Evolutionary conservation across 1,284 basidiomycete species (phyloP).

Genomic region (Marasmius sp.): DNA sequence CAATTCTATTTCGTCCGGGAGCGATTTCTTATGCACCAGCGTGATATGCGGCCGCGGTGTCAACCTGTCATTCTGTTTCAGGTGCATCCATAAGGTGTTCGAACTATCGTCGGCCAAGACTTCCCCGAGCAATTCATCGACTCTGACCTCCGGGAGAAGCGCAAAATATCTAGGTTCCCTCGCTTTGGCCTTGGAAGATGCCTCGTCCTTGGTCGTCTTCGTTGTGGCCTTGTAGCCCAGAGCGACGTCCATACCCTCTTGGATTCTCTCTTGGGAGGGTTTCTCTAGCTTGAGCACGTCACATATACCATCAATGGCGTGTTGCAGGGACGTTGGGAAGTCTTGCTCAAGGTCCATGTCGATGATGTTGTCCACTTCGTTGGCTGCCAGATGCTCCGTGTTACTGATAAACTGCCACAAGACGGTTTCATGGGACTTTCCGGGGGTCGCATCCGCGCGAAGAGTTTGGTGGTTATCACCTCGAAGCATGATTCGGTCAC

Average conservation of each 20-base stretch:
- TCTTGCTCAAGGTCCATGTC: constrained; percentile 61
- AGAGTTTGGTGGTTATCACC: constrained; percentile 87
- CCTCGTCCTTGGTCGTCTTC: constrained; percentile 33
- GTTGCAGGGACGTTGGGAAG: constrained; percentile 54
- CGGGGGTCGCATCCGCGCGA: constrained; percentile 47
- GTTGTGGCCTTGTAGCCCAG: constrained; percentile 49
- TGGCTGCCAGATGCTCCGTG: constrained; percentile 64
- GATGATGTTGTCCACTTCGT: constrained; percentile 66
- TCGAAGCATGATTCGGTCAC: constrained; percentile 70
- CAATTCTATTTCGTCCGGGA: constrained; percentile 46
- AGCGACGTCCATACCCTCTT: constrained; percentile 57
- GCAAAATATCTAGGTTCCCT: constrained; percentile 67
- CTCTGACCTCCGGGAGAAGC: constrained; percentile 71
- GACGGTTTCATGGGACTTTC: constrained; percentile 74
- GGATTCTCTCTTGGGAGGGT: constrained; percentile 58
- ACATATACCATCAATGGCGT: constrained; percentile 62
- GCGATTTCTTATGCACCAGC: constrained; percentile 70
- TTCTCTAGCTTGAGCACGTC: constrained; percentile 46
- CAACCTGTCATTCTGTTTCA: constrained; percentile 54
- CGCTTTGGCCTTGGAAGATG: constrained; percentile 31
- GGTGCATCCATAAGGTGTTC: constrained; percentile 46
- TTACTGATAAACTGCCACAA: constrained; percentile 78
- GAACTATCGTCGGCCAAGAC: constrained; percentile 32
- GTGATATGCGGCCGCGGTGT: constrained; percentile 81
- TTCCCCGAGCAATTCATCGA: constrained; percentile 47